phyloP scores from a whole-genome alignment of 2,329 filamentous ascomycete genomes.

The Samsoniella hepiali region DNA sequence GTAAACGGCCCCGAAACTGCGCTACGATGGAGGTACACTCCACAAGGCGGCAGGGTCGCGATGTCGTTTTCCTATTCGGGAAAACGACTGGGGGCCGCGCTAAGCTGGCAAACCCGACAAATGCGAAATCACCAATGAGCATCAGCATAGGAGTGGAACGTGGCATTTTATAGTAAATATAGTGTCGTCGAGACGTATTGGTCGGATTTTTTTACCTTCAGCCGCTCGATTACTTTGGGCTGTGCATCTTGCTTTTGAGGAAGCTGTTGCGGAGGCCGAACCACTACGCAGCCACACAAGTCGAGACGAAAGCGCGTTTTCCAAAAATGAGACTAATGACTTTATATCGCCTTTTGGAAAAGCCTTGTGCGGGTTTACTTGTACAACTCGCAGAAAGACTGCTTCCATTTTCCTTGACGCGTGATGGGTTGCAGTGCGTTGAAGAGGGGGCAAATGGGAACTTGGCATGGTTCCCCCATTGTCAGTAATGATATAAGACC shows the following conservation, averaged over 20 bases:
- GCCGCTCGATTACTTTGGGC: not conserved
- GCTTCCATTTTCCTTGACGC: not conserved
- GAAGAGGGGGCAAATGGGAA: no score
- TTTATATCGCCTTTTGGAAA: not conserved
- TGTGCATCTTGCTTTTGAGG: not conserved
- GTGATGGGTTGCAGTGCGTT: no score
- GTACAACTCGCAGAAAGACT: no score
- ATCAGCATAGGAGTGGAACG: not conserved
- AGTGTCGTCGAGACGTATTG: not conserved
- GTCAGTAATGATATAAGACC: no score
- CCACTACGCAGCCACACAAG: not conserved
- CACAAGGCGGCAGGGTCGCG: not conserved
- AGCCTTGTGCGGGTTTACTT: not conserved
- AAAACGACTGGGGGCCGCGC: not conserved
- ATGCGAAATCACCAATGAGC: slow-evolving; percentile 7
- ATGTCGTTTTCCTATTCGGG: slow-evolving; percentile 15
- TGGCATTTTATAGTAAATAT: not conserved
- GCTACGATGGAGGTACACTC: slow-evolving; percentile 2
- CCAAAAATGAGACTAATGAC: not conserved
- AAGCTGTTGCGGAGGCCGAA: not conserved
- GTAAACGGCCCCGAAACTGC: not conserved
- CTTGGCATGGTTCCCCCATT: no score
- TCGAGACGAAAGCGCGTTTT: not conserved
- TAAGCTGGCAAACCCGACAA: not conserved
- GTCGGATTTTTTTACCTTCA: not conserved